Evolutionary conservation across 75 land plant species (phyloP), one percentile per base, ranked within the genome.

Genomic region (Sequoiadendron giganteum): DNA sequence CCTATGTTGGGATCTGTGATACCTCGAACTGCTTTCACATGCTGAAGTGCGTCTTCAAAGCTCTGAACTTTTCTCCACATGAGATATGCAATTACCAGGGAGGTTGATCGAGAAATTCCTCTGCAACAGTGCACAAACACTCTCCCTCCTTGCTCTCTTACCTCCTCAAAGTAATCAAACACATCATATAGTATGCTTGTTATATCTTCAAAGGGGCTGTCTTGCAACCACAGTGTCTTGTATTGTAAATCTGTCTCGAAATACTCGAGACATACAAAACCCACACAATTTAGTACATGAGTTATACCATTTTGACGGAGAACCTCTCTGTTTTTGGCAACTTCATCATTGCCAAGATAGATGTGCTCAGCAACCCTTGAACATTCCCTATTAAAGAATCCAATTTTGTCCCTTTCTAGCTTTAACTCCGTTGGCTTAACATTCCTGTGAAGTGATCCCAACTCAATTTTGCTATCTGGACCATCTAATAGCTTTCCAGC

Each of bases 101-200:
- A 85, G 2, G 92, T 87, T 4, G 95, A 94, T 25, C 95, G 68
- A 6, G 95, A 94, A 25, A 89, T 90, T 14, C 95, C 95, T 55
- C 88, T 86, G 49, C 86, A 86, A 45, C 95, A 94, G 79, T 93
- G 95, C 45, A 94, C 95, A 42, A 94, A 87, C 39, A 93, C 95
- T 4, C 92, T 87, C 10, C 93, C 93, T 8, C 87, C 91, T 36
- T 43, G 87, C 54, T 85, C 78, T 21, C 89, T 48, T 5, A 90
- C 95, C n/a, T 83, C 90, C 85, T 94, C 95, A 43, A 93, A 88
- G 89, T 87, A 94, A 80, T 94, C 95, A 72, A 94, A 94, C 25
- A 91, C 95, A 38, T 93, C 91, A 49, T 94, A 94, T 2, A 94
- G 70, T 19, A 94, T 79, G 43, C 90, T 81, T 36, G 94, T 89